Conservation (phyloP, 1,284 basidiomycete genomes). For the Cutaneotrichosporon cavernicola region DNA sequence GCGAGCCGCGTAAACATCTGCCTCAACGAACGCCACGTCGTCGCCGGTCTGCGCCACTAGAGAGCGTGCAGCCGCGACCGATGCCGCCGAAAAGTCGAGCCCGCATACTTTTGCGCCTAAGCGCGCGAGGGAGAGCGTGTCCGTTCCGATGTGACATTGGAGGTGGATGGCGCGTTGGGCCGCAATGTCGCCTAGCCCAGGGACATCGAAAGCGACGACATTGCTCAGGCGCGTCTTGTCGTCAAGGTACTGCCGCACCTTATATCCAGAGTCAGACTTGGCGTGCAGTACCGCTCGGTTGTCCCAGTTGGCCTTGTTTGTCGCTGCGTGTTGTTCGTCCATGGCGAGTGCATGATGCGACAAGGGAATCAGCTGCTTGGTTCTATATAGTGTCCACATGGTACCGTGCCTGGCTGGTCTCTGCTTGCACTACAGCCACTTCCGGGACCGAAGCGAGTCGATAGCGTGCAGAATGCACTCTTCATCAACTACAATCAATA, state of each 20-base stretch:
- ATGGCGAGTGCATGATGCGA: background rate
- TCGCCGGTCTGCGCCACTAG: constrained; percentile 11
- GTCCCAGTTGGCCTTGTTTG: constrained; percentile 17
- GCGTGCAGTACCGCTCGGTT: constrained; percentile 15
- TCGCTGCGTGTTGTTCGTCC: background rate
- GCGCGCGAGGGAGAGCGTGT: constrained; percentile 15
- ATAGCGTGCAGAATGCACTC: background rate
- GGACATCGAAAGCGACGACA: constrained; percentile 12
- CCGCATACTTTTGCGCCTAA: constrained; percentile 12
- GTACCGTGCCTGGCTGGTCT: no score
- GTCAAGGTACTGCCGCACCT: constrained; percentile 1
- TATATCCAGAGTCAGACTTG: constrained; percentile 1
- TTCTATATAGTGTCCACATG: background rate
- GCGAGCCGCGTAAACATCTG: constrained; percentile 10
- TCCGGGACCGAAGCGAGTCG: no score
- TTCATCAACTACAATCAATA: background rate
- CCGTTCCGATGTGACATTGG: constrained; percentile 18
- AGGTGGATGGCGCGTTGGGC: constrained; percentile 11
- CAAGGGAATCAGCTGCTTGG: background rate
- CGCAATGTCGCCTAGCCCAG: constrained; percentile 6
- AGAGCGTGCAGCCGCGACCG: background rate
- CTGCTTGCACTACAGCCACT: no score
- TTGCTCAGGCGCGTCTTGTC: constrained; percentile 10
- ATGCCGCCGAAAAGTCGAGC: constrained; percentile 6
- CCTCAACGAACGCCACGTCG: constrained; percentile 7